Base-by-base conservation (phyloP, 116 monocot species). In the Papilionanthe hybrid region DNA sequence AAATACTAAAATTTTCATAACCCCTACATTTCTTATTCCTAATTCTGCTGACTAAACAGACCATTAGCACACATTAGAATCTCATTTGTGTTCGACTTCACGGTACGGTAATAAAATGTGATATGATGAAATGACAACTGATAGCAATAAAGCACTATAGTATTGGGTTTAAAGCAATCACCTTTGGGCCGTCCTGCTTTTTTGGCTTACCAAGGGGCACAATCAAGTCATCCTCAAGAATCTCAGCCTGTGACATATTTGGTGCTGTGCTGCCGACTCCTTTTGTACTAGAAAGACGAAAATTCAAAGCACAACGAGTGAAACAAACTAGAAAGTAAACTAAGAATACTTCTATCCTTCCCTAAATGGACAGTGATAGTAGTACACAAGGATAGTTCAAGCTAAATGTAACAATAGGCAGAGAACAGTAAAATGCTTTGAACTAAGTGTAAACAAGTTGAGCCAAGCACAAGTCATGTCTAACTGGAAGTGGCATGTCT, bases 121-220 rank as follows among this genome's bases (percentile, higher is more conserved):
- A 7, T 45, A 8, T 45, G 45, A 9, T 45, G 45, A 10, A 45
- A 45, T 1, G 5, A 45, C 45, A 45, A 10, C 45, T 45, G 0
- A 45, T 37, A 37, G 32, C 3, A 69, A 5, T 37, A 37, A 4
- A 69, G 4, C 12, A 15, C 37, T 4, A 3, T 12, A 28, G 15
- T 69, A 32, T 17, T 69, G 69, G 32, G 28, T 37, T n/a, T 50
- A 44, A 48, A 32, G 27, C 28, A 78, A 49, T 47, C 82, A 87
- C 88, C 87, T 90, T 75, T 13, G 29, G 5, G 76, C 72, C 83
- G 12, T 75, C 22, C 55, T 79, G 80, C 76, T 89, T 57, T 79
- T 88, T 94, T 20, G 97, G 91, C 77, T 82, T 87, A 13, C 97
- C 97, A 60, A 94, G 86, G 11, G 97, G 94, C 55, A 97, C 89